Conservation (phyloP, 2,329 filamentous ascomycete genomes). For the Curvularia sp. region DNA sequence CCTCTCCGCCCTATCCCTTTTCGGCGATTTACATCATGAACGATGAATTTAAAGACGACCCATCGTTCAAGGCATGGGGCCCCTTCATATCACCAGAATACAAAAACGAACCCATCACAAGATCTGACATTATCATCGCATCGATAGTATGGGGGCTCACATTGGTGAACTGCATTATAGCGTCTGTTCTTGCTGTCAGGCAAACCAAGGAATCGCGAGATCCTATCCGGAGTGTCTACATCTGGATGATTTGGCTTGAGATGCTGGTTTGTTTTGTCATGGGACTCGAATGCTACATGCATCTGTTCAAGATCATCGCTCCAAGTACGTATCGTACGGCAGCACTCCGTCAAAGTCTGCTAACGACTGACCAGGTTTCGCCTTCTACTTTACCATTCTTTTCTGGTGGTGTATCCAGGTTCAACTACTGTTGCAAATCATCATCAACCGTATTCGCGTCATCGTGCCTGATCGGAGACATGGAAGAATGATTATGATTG, state of each 20-base stretch:
- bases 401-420: constrained; percentile 51
- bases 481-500: constrained; percentile 48
- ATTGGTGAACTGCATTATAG: constrained; percentile 34
- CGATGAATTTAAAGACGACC: constrained; percentile 26
- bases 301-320: constrained; percentile 43
- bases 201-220: constrained; percentile 40
- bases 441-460: constrained; percentile 52
- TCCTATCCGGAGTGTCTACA: constrained; percentile 51
- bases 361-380: constrained; percentile 37
- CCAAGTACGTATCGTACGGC: constrained; percentile 37
- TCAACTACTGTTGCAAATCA: constrained; percentile 51
- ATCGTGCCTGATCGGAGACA: constrained; percentile 44
- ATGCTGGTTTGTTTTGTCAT: constrained; percentile 55
- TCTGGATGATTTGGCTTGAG: constrained; percentile 60
- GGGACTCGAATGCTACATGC: constrained; percentile 51
- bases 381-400: constrained; percentile 46
- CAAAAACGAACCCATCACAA: constrained; percentile 37
- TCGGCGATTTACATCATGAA: constrained; percentile 20
- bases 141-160: constrained; percentile 42
- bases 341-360: not conserved
- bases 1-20: not conserved
- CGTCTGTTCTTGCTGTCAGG: constrained; percentile 44
- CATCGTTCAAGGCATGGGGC: constrained; percentile 35
- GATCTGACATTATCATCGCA: constrained; percentile 43
- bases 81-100: constrained; percentile 37